phyloP scores from a whole-genome alignment of 352 stramenopile genomes.

The Globisporangium rhizosaccharum region DNA sequence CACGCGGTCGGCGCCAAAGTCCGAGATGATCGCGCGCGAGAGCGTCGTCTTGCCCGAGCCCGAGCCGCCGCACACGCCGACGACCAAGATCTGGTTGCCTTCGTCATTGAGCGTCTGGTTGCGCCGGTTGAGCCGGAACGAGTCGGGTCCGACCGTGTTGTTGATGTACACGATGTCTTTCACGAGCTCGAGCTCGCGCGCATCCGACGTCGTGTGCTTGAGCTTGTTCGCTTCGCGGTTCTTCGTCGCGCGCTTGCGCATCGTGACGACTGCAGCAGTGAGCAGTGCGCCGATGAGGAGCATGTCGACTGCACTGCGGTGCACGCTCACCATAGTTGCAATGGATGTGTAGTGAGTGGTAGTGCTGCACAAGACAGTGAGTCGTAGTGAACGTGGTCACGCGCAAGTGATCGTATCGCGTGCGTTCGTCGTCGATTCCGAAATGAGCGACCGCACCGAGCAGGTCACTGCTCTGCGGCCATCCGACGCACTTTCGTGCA shows the following conservation, averaged over 20 bases:
- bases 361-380: background rate
- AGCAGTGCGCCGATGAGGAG: conserved; percentile 41
- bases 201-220: conserved; percentile 36
- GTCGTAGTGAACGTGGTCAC: no score
- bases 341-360: background rate
- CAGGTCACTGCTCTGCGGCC: no score
- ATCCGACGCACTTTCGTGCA: no score
- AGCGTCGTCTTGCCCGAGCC: conserved; percentile 92
- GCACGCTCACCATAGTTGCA: conserved; percentile 30
- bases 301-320: conserved; percentile 36
- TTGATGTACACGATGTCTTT: conserved; percentile 86
- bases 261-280: conserved; percentile 36
- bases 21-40: conserved; percentile 82
- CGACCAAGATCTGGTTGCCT: conserved; percentile 76
- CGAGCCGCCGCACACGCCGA: conserved; percentile 90
- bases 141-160: conserved; percentile 42
- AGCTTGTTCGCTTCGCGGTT: conserved; percentile 35
- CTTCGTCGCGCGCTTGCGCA: conserved; percentile 40
- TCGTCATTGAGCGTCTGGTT: conserved; percentile 39
- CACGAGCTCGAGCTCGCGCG: conserved; percentile 71
- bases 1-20: conserved; percentile 87
- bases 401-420: no score
- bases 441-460: no score
- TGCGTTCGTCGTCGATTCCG: no score
- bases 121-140: conserved; percentile 39